Percentiles rank a stretch among this genome's conserved stretches.
Conservation (phyloP, 163 green algal genomes). For the Dunaliella salina region DNA sequence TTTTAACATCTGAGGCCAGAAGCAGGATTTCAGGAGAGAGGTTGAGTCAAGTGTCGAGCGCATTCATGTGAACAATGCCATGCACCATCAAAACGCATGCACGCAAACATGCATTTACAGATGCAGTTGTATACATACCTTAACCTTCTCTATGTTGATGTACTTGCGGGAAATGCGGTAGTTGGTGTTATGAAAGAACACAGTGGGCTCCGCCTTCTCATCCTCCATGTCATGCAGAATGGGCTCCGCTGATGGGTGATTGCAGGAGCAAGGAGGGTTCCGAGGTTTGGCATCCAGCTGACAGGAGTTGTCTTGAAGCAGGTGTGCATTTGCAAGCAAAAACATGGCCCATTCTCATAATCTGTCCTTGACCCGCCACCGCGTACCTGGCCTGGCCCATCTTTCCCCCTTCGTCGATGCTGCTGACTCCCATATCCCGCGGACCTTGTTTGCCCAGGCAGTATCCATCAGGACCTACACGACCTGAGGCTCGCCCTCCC, state of each 20-base stretch:
- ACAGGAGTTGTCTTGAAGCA: no score
- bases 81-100: neutral
- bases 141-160: slow-evolving; percentile 50
- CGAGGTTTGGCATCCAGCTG: no score
- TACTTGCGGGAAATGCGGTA: slow-evolving; percentile 47
- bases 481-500: no score
- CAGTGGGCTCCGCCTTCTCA: slow-evolving; percentile 42
- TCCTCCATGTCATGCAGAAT: slow-evolving; percentile 39
- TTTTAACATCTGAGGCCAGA: slow-evolving; percentile 31
- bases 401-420: slow-evolving; percentile 20
- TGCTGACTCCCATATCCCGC: slow-evolving; percentile 3
- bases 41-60: no score
- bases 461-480: neutral
- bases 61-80: neutral
- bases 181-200: slow-evolving; percentile 50
- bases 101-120: neutral
- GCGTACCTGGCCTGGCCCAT: slow-evolving; percentile 23
- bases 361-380: no score
- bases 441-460: neutral
- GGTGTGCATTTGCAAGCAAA: no score
- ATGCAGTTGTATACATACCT: slow-evolving; percentile 15
- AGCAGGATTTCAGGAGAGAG: neutral
- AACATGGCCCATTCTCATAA: no score
- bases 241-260: slow-evolving; percentile 13
- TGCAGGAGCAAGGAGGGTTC: no score